Evolutionary conservation across 108 stramenopile genomes (phyloP).

Genomic region (Skeletonema menzelii): DNA sequence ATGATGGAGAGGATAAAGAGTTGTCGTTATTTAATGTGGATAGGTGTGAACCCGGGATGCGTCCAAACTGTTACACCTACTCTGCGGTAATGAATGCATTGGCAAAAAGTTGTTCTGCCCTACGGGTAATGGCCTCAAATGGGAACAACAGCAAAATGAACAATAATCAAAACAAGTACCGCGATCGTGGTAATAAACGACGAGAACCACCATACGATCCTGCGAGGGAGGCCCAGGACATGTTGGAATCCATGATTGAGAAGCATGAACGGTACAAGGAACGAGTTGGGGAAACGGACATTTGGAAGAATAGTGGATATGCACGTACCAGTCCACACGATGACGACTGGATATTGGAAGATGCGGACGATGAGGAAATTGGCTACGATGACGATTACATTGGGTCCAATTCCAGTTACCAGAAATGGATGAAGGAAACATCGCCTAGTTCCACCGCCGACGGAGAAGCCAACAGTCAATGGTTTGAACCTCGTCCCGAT

Average conservation of each 20-base stretch:
- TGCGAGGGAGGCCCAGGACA: slow-evolving; percentile 43
- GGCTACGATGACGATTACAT: slow-evolving; percentile 4
- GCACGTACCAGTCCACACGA: slow-evolving; percentile 2
- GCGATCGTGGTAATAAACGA: not conserved
- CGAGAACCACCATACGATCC: slow-evolving; percentile 33
- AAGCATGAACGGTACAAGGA: slow-evolving; percentile 35
- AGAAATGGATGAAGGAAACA: slow-evolving; percentile 27
- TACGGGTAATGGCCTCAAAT: slow-evolving; percentile 5
- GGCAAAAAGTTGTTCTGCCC: slow-evolving; percentile 53
- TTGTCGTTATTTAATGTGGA: not conserved
- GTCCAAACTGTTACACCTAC: slow-evolving; percentile 54
- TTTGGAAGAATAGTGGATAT: slow-evolving; percentile 9
- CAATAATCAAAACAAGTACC: slow-evolving; percentile 16
- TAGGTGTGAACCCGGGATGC: slow-evolving; percentile 37
- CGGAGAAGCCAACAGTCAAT: slow-evolving; percentile 9
- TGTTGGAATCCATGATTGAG: slow-evolving; percentile 45
- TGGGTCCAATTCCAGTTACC: slow-evolving; percentile 8
- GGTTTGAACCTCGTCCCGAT: slow-evolving; percentile 44
- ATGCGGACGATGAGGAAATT: slow-evolving; percentile 9
- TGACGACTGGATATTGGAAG: slow-evolving; percentile 8
- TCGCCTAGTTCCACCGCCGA: not conserved
- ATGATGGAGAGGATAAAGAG: not conserved
- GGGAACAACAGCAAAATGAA: slow-evolving; percentile 31
- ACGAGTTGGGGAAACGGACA: slow-evolving; percentile 30
- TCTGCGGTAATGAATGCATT: slow-evolving; percentile 58